Conservation (phyloP, 495 filamentous ascomycete species). For the Lophiostoma macrostomum region DNA sequence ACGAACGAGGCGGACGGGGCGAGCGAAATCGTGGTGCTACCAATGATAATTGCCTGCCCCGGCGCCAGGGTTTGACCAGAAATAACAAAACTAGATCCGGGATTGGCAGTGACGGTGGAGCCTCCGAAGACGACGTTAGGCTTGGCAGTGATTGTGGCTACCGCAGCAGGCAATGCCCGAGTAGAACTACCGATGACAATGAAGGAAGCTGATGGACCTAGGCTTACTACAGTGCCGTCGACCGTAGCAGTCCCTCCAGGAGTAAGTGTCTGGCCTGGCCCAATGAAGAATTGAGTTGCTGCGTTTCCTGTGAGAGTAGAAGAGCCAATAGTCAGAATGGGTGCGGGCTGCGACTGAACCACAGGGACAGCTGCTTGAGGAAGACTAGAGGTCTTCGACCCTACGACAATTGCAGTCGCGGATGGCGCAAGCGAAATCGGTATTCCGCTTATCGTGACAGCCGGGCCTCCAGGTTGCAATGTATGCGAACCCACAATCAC, state of each 20-base stretch:
- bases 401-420: conserved; percentile 31
- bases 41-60: conserved; percentile 21
- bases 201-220: conserved; percentile 26
- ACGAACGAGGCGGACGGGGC: conserved; percentile 20
- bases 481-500: conserved; percentile 32
- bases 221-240: conserved; percentile 27
- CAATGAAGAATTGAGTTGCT: conserved; percentile 39
- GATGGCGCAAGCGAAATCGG: conserved; percentile 34
- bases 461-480: conserved; percentile 30
- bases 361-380: conserved; percentile 3
- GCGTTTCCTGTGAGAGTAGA: conserved; percentile 38
- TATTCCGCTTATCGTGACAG: conserved; percentile 31
- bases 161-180: conserved; percentile 13
- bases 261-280: conserved; percentile 32
- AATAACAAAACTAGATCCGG: conserved; percentile 24
- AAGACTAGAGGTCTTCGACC: conserved; percentile 25
- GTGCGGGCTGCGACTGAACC: conserved; percentile 21
- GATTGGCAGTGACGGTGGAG: conserved; percentile 10
- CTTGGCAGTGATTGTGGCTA: conserved; percentile 23
- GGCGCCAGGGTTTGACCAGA: conserved; percentile 29
- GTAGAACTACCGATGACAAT: conserved; percentile 38
- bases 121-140: conserved; percentile 19
- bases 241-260: conserved; percentile 37
- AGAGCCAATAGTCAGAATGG: conserved; percentile 37
- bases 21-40: conserved; percentile 26